Percentiles rank a stretch among this genome's conserved stretches.
Conservation (phyloP, 164 flowering plant genomes). For the Magnolia changhungtana region DNA sequence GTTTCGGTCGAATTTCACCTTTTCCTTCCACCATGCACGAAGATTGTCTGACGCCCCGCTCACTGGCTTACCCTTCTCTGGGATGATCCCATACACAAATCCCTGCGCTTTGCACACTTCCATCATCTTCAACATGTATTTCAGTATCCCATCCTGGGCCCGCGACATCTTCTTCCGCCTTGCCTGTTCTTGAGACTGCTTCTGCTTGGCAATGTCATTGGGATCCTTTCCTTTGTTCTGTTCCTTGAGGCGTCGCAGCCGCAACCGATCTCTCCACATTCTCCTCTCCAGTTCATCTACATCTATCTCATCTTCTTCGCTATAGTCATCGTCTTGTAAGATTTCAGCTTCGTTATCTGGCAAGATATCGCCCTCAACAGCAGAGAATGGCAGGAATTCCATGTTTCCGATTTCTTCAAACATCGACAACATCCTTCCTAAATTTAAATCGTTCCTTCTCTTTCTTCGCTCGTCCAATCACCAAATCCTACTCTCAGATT, state of each 20-base stretch:
- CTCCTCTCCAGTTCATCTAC: constrained; percentile 53
- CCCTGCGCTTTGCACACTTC: constrained; percentile 89
- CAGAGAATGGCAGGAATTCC: constrained; percentile 20
- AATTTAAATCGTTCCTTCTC: background rate
- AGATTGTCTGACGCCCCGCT: constrained; percentile 87
- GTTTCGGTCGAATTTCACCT: constrained; percentile 72
- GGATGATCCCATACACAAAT: constrained; percentile 80
- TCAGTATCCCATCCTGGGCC: constrained; percentile 79
- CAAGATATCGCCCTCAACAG: constrained; percentile 14
- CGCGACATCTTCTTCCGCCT: constrained; percentile 82
- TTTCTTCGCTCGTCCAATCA: background rate
- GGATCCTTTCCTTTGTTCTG: constrained; percentile 40
- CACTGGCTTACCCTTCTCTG: constrained; percentile 85
- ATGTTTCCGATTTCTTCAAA: constrained; percentile 33
- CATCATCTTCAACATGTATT: constrained; percentile 87
- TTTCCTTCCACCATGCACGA: constrained; percentile 88
- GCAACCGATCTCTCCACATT: constrained; percentile 49
- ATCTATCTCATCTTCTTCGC: constrained; percentile 51
- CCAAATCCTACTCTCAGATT: background rate
- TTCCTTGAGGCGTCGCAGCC: constrained; percentile 39
- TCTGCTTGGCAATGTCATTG: constrained; percentile 35
- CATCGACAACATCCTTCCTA: constrained; percentile 17
- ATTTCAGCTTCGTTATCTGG: constrained; percentile 37
- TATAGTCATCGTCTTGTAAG: constrained; percentile 35
- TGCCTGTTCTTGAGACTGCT: constrained; percentile 66